These are phyloP conservation scores for Fusarium marasasianum DNA, from an alignment of 2,329 filamentous ascomycete species.

Conservation along the genomic window DNA sequence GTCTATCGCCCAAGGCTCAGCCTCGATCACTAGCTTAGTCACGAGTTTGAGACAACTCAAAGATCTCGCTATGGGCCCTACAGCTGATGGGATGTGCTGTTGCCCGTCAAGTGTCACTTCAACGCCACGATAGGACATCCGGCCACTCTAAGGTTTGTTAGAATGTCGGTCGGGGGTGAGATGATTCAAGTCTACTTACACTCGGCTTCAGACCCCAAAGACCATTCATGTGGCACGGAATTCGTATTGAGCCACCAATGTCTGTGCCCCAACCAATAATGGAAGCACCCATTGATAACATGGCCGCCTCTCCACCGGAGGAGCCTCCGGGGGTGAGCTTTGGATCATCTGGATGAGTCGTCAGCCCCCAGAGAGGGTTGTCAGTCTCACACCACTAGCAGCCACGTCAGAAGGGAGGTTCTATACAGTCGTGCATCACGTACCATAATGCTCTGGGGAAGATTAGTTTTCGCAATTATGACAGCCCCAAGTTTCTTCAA, in stretches of 20 bases:
- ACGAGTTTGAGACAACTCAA: background rate
- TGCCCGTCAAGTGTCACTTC: background rate
- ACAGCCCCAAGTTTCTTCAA: background rate
- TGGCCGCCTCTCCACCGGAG: background rate
- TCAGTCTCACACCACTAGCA: background rate
- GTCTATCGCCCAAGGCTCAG: background rate
- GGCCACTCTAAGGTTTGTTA: background rate
- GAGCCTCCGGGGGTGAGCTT: background rate
- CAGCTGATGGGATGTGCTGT: background rate
- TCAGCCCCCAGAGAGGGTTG: background rate
- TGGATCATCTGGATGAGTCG: background rate
- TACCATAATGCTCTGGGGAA: background rate
- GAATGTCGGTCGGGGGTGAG: background rate
- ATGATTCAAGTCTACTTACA: background rate
- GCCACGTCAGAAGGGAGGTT: background rate
- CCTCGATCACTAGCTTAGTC: background rate
- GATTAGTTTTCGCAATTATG: background rate
- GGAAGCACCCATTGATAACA: background rate
- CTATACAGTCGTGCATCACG: accelerated
- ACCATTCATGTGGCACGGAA: background rate
- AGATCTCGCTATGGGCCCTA: background rate
- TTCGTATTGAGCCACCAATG: background rate
- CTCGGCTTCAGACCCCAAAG: background rate
- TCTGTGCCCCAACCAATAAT: background rate
- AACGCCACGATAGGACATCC: background rate